Base-by-base conservation (phyloP, 257 asterid genomes). In the Leonotis leonurus region DNA sequence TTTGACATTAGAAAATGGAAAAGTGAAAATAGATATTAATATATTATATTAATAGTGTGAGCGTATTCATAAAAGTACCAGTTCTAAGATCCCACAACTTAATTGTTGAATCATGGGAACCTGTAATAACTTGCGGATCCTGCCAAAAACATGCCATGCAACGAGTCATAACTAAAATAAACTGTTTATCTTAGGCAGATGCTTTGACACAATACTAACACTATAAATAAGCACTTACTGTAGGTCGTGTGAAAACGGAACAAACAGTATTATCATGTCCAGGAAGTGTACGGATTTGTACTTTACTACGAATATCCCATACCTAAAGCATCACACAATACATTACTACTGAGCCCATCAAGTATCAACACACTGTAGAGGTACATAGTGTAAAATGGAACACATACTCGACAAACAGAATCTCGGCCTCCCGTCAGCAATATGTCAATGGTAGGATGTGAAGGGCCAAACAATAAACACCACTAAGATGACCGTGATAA, bases 71-170 rank as follows among this genome's bases (percentile, higher is more conserved):
- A 46, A 36, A 24, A 43, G 40, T 79, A 85, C 98, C 94, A 77
- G 78, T 72, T 83, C 97, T 78, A 61, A 87, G 89, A 76, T 92
- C 99, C 97, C 96, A 92, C 45, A 92, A 68, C 80, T 89, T 92
- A 61, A 89, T 93, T 35, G 99, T 93, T 48, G 95, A 72, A 72
- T 93, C 97, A 50, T 89, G 94, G 58, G 99, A 92, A 64, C 99
- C 99, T 20, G 99, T 93, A 56, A 93, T 70, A 68, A 89, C 97
- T 77, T 93, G 99, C 21, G 99, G 99, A 78, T 93, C 99, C 97
- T 90, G 89, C n/a, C 72, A 72, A 78, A 64, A 22, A 63, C 45
- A 70, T 51, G 66, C 50, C 58, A 39, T 20, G 20, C n/a, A n/a
- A n/a, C n/a, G n/a, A n/a, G n/a, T n/a, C n/a, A n/a, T n/a, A n/a